Evolutionary conservation across 2,329 filamentous ascomycete genomes (phyloP), one percentile per base, ranked within the genome.

Genomic region (Aureobasidium sp.): DNA sequence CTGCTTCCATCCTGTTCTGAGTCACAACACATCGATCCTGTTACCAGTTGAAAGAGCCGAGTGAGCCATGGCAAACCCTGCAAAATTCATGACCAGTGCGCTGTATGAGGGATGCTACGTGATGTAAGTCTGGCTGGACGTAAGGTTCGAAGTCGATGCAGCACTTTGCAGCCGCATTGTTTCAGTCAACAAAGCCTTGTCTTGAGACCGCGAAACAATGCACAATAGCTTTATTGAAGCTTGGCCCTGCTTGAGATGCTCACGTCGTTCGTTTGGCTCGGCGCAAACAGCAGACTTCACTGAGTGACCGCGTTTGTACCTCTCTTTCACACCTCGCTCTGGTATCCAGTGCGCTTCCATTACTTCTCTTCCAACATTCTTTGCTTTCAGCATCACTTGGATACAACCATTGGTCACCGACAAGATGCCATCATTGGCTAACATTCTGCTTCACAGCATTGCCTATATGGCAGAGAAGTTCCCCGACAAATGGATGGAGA

Each of bases 401-500:
- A 48, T 58, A 39, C 36, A 25, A 37, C 31, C 4, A 3, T n/a
- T 31, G 14, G n/a, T 15, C 6, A 22, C 29, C 42, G 14, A 31
- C 36, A 48, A 48, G n/a, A 60, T 60, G 57, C 44, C 44, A 12
- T 49, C 44, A 15, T 58, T 57, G 61, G 47, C 64, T 64, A 66
- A 62, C 20, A 61, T 61, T 41, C 41, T 66, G 41, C 62, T 59
- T 37, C 62, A 61, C 39, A 66, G 64, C 62, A 59, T 64, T 56
- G 41, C 62, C 34, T 66, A 64, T 34, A 61, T 63, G 49, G 64
- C 63, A 52, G 72, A 74, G 62, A 74, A 73, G 66, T 72, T 75
- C n/a, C 73, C 73, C 41, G 73, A 75, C 64, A 67, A 56, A 25
- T 72, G 70, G 68, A 74, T 74, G 64, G 73, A 75, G 20, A 71